Evolutionary conservation across 495 filamentous ascomycete species (phyloP), one percentile per base, ranked within the genome.

Genomic region (Hypoxylon intermedium): DNA sequence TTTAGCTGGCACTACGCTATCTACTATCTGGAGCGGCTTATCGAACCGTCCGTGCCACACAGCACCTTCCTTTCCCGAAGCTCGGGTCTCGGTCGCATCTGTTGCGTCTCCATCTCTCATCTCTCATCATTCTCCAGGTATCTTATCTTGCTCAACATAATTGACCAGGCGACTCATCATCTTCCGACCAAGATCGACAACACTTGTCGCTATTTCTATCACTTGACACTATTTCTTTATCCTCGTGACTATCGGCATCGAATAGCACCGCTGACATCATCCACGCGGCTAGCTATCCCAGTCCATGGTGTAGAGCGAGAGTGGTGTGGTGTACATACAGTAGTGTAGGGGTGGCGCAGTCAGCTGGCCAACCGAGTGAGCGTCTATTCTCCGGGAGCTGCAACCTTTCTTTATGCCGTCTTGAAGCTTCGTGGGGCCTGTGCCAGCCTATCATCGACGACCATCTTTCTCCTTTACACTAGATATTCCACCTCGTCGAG

Each of bases 261-360:
- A 58, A 58, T 46, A 37, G n/a, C 23, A 38, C 21, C 60, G 34
- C 60, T 64, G 53, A 58, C 60, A 64, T 64, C 60, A 64, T 48
- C 38, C 44, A 60, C 61, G 55, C 61, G 61, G 38, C 50, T 51
- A 40, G 43, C 48, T 46, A 38, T 9, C 16, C 23, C 36, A 26
- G 24, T 26, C 24, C 24, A 26, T 52, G 55, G 54, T 65, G 55
- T 37, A n/a, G 34, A 15, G n/a, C 15, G 15, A 13, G 15, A 13
- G n/a, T 37, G n/a, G 11, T 37, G n/a, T 4, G 6, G 34, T 2
- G 5, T 37, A 15, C 12, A 4, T 13, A 2, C 2, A 4, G 6
- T 37, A 5, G 50, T 65, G 55, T 65, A 65, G 55, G 48, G 54
- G 61, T 59, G 55, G 55, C 50, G 55, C 50, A 43, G 61, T 65